phyloP scores from a whole-genome alignment of 1,284 basidiomycete species.

The Exsudoporus floridanus region DNA sequence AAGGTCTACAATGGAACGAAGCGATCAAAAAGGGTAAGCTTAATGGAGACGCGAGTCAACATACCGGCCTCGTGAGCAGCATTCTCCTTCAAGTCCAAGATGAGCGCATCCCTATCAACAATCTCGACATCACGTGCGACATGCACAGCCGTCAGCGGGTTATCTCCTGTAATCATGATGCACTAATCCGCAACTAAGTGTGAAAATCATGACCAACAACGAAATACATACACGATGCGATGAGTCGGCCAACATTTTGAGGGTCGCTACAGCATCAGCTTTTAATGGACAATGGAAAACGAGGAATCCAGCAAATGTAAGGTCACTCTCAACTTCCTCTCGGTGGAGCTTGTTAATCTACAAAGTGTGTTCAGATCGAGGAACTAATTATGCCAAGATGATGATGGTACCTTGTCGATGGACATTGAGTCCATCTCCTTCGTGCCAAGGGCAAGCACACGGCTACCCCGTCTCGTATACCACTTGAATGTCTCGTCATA shows the following conservation, averaged over 20 bases:
- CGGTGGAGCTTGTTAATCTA: slow-evolving; percentile 85
- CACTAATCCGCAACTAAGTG: slow-evolving; percentile 52
- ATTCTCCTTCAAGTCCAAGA: slow-evolving; percentile 86
- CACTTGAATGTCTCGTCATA: slow-evolving; percentile 95
- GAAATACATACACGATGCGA: slow-evolving; percentile 78
- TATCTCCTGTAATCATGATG: slow-evolving; percentile 97
- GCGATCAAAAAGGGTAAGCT: neutral
- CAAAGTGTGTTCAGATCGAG: neutral
- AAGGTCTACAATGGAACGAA: slow-evolving; percentile 52
- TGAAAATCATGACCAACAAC: slow-evolving; percentile 2
- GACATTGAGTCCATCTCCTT: slow-evolving; percentile 76
- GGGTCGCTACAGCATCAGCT: slow-evolving; percentile 81
- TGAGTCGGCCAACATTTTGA: slow-evolving; percentile 92
- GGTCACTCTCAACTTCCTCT: slow-evolving; percentile 73
- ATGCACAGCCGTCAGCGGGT: slow-evolving; percentile 91
- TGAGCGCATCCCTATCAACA: slow-evolving; percentile 88
- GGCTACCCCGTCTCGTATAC: slow-evolving; percentile 87
- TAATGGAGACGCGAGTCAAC: slow-evolving; percentile 23
- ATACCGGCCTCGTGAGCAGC: slow-evolving; percentile 63
- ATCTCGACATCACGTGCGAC: slow-evolving; percentile 95
- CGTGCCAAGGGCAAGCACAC: slow-evolving; percentile 86
- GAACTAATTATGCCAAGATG: neutral
- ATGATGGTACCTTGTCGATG: slow-evolving; percentile 56
- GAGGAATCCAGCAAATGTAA: slow-evolving; percentile 87
- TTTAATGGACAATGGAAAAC: slow-evolving; percentile 97